Evolutionary conservation across 1,284 basidiomycete genomes (phyloP).

Genomic region (Mrakiaceae sp.): DNA sequence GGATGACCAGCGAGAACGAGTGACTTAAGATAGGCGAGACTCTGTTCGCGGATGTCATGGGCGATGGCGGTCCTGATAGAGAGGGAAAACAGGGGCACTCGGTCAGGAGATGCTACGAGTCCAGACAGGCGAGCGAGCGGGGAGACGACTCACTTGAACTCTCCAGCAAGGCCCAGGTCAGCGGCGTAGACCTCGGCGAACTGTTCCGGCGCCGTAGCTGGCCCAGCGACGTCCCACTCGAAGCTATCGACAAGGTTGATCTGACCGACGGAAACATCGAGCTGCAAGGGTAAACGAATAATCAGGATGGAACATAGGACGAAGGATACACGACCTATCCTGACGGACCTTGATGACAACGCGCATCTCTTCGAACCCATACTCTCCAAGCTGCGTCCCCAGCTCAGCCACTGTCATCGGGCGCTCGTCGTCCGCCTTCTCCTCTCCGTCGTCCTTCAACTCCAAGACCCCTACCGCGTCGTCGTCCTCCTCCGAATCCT

Average conservation of each 20-base stretch:
- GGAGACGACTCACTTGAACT: slow-evolving; percentile 62
- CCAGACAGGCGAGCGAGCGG: neutral
- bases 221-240: slow-evolving; percentile 89
- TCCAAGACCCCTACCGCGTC: slow-evolving; percentile 21
- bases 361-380: slow-evolving; percentile 61
- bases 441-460: slow-evolving; percentile 26
- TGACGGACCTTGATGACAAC: slow-evolving; percentile 74
- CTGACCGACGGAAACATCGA: slow-evolving; percentile 90
- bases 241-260: slow-evolving; percentile 94
- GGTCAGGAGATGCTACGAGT: neutral
- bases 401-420: slow-evolving; percentile 33
- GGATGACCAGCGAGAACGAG: slow-evolving; percentile 84
- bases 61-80: slow-evolving; percentile 72
- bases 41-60: slow-evolving; percentile 92
- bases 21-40: slow-evolving; percentile 81
- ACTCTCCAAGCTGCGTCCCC: slow-evolving; percentile 38
- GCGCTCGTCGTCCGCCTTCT: slow-evolving; percentile 40
- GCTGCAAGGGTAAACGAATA: slow-evolving; percentile 38
- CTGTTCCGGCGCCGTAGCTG: slow-evolving; percentile 70
- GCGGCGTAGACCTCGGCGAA: slow-evolving; percentile 80
- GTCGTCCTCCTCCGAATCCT: slow-evolving; percentile 22
- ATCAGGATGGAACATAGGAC: neutral
- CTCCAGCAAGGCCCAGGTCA: slow-evolving; percentile 81
- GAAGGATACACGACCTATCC: neutral
- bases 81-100: slow-evolving; percentile 17